Percentiles rank a stretch among this genome's conserved stretches.
Conservation (phyloP, 352 stramenopile species). For the Phytopythium aichiense region DNA sequence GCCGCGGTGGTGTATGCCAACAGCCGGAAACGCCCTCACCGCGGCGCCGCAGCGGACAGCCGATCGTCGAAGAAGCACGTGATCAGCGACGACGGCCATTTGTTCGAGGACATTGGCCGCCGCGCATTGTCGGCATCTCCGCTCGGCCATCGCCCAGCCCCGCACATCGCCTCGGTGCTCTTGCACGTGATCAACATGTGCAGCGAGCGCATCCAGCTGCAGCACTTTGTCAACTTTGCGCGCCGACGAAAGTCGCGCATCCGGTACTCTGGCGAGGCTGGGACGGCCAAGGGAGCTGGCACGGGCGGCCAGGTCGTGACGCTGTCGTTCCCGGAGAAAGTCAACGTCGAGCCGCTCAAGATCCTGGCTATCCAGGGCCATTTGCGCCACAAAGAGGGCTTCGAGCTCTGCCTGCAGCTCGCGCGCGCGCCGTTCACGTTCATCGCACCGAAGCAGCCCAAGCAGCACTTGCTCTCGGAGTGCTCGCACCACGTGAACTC, state of each 20-base stretch:
- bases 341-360: conserved; percentile 76
- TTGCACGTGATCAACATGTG: conserved; percentile 83
- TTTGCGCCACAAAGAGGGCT: conserved; percentile 68
- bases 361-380: conserved; percentile 80
- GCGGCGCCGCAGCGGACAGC: conserved; percentile 9
- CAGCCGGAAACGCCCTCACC: conserved; percentile 28
- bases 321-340: conserved; percentile 82
- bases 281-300: conserved; percentile 36
- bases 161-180: conserved; percentile 73
- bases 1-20: conserved; percentile 18
- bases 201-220: conserved; percentile 79
- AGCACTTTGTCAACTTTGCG: conserved; percentile 88
- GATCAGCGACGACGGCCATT: conserved; percentile 17
- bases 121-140: not conserved
- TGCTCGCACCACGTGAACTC: conserved; percentile 70
- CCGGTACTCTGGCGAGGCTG: conserved; percentile 78
- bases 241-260: conserved; percentile 77
- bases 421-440: conserved; percentile 63
- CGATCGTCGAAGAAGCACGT: conserved; percentile 34
- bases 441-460: conserved; percentile 52
- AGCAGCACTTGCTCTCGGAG: conserved; percentile 55
- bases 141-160: conserved; percentile 8
- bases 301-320: conserved; percentile 83
- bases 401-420: conserved; percentile 75
- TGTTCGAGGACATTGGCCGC: conserved; percentile 6